A percentile compares a stretch with the other conserved stretches of the same genome.
These are phyloP conservation scores for Globisporangium takayamanum DNA, from an alignment of 352 stramenopile genomes.

Conservation along the genomic window DNA sequence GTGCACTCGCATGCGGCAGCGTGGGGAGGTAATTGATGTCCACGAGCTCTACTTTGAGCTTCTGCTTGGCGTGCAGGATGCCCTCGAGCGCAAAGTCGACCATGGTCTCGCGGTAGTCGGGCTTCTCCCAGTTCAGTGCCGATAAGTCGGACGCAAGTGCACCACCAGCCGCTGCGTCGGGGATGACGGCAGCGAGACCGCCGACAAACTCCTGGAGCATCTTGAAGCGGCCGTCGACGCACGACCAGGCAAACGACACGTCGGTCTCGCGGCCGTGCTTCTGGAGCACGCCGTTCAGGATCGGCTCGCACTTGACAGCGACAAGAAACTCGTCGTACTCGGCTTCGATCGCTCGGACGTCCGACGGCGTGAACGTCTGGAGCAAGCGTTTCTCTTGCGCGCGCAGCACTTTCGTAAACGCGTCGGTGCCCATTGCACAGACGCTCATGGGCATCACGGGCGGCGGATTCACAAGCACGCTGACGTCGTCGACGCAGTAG, in stretches of 20 bases:
- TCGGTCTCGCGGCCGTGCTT: conserved; percentile 55
- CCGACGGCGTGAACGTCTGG: conserved; percentile 35
- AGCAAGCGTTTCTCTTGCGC: conserved; percentile 34
- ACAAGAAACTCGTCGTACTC: conserved; percentile 46
- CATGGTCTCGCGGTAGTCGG: conserved; percentile 50
- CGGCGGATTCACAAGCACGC: conserved; percentile 36
- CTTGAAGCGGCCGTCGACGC: conserved; percentile 37
- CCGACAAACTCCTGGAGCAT: conserved; percentile 56
- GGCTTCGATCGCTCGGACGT: conserved; percentile 34
- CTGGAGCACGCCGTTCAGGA: conserved; percentile 44
- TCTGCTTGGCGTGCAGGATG: conserved; percentile 62
- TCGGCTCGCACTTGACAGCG: conserved; percentile 37
- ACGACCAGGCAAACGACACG: conserved; percentile 58
- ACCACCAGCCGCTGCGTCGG: conserved; percentile 22
- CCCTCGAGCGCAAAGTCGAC: conserved; percentile 59
- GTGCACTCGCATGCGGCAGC: too few relatives aligned
- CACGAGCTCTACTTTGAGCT: conserved; percentile 54
- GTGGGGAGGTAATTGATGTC: conserved; percentile 27
- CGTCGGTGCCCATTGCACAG: conserved; percentile 48
- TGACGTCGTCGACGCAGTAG: conserved; percentile 32
- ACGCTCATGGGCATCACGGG: conserved; percentile 40
- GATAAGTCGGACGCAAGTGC: conserved; percentile 33
- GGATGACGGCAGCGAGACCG: conserved; percentile 36
- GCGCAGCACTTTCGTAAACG: conserved; percentile 32
- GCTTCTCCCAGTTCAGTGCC: conserved; percentile 58